Base-by-base conservation (phyloP, 805 yeast genomes). In the Candida sonorensis region DNA sequence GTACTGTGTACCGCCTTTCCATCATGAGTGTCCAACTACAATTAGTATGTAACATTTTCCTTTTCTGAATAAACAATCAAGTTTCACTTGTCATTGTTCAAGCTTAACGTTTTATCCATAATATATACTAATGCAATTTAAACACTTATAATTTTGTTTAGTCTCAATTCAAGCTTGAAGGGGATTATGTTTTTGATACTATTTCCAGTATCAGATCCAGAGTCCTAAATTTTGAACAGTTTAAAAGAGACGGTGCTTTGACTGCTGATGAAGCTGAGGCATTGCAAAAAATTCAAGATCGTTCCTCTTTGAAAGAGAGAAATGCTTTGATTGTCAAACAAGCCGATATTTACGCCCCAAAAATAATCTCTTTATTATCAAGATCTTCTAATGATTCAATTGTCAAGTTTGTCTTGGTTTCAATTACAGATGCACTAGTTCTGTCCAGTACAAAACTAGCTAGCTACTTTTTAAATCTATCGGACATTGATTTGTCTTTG, bases 191-290 rank as follows among this genome's bases (percentile, higher is more conserved):
- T 50, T 67, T 69, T 36, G 88, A 80, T 46, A 69, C 79, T 33
- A 67, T 80, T 45, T 66, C 69, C 42, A 75, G 75, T 40, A 77
- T 86, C 41, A 68, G 92, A 48, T 79, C 83, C 38, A 73, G 92
- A 42, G 77, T 88, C 20, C 74, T 87, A 35, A 94, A 94, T 20
- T 88, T 97, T 97, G 94, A 84, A 50, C 94, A 94, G 8, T 76
- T 82, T 46, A 78, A 83, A 9, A 69, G 95, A 34, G 78, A 88
- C 13, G 77, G 74, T 29, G 71, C 77, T 27, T 65, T 88, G 23
- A 61, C 78, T 27, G 69, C 69, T 31, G 75, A 73, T 39, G 92
- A 85, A 53, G 90, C 88, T 9, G 69, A 45, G 37, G 34, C 55
- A 40, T 38, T 66, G 30, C 58, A 55, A 37, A 46, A 46, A 19